Conservation (phyloP, 2,329 filamentous ascomycete genomes). For the Botrytis aclada region DNA sequence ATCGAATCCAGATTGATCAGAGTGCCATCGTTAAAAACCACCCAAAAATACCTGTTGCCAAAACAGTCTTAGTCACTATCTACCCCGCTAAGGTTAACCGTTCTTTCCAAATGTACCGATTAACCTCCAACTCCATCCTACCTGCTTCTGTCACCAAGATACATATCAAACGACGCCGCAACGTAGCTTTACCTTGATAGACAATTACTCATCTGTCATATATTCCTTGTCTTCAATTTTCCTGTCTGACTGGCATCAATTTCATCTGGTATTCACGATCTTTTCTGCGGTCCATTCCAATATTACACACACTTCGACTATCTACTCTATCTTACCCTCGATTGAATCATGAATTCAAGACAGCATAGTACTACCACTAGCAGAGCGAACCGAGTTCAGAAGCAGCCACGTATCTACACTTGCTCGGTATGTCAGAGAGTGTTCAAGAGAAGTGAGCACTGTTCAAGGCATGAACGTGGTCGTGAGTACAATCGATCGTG, state of each 20-base stretch:
- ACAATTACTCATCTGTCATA: not conserved
- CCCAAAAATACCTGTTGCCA: not conserved
- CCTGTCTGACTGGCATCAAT: not conserved
- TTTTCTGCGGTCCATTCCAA: not conserved
- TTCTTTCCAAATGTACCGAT: slow-evolving; percentile 8
- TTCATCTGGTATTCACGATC: not conserved
- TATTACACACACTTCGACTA: not conserved
- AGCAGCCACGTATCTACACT: slow-evolving; percentile 19
- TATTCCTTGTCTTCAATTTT: not conserved
- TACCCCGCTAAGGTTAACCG: slow-evolving; percentile 16
- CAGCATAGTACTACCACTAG: slow-evolving; percentile 13
- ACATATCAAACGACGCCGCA: not conserved
- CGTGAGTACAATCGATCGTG: slow-evolving; percentile 15
- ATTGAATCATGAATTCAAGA: slow-evolving; percentile 19
- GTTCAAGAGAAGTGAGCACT: slow-evolving; percentile 22
- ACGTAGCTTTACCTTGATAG: not conserved
- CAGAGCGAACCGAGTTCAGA: slow-evolving; percentile 13
- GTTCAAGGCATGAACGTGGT: slow-evolving; percentile 20
- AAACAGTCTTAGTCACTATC: not conserved
- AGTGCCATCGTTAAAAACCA: not conserved
- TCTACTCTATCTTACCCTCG: not conserved
- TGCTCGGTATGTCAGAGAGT: slow-evolving; percentile 15
- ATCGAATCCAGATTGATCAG: not conserved
- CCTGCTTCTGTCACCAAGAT: not conserved
- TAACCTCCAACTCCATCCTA: not conserved